Conservation (phyloP, 2,329 filamentous ascomycete species). For the Aspergillus transmontanensis region DNA sequence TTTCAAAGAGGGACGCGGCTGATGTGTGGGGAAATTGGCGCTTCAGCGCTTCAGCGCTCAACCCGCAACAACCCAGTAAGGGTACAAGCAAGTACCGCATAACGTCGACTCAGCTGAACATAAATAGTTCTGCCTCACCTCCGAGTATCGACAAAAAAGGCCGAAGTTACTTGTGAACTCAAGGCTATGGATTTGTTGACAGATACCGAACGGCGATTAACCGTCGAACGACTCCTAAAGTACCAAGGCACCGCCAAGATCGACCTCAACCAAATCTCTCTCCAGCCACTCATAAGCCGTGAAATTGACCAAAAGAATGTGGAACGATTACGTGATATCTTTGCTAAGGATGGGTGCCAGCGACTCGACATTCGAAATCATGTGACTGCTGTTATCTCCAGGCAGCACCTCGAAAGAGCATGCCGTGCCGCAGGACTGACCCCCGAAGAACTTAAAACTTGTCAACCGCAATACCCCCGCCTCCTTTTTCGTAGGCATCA, state of each 20-base stretch:
- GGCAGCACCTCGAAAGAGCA: background rate
- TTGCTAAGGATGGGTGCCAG: constrained; percentile 21
- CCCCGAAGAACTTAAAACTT: background rate
- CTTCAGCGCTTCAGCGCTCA: background rate
- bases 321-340: constrained; percentile 23
- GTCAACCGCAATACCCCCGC: background rate
- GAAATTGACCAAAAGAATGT: constrained; percentile 22
- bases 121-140: background rate
- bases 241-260: constrained; percentile 31
- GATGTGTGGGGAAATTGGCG: background rate
- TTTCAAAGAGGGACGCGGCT: background rate
- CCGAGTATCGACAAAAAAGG: background rate
- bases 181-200: constrained; percentile 13
- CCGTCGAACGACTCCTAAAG: constrained; percentile 25
- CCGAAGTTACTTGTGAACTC: background rate
- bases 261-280: constrained; percentile 24
- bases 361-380: constrained; percentile 23
- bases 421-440: background rate
- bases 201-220: constrained; percentile 17
- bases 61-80: background rate
- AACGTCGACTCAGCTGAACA: background rate
- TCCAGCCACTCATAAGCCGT: constrained; percentile 12
- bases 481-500: background rate
- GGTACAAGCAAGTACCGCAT: background rate
- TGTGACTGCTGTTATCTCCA: constrained; percentile 16